Base-by-base conservation (phyloP, 139 green algal genomes). In the Chlorella sp. region DNA sequence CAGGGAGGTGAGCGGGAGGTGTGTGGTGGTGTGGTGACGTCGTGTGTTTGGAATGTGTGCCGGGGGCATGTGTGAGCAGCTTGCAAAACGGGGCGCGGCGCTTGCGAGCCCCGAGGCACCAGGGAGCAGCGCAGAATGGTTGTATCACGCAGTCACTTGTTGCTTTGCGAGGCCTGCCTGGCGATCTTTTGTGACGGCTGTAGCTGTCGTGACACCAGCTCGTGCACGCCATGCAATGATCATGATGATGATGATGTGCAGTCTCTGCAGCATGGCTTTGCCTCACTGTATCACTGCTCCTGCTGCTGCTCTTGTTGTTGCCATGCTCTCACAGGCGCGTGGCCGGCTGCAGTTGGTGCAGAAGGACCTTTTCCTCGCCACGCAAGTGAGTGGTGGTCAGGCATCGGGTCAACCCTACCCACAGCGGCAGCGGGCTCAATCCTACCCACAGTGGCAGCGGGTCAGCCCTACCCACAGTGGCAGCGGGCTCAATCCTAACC, bases 1-100 rank as follows among this genome's bases (percentile, higher is more conserved):
- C 1, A 66, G 74, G 3, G 75, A 85, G 72, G 80, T 85, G 64
- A 0, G 79, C n/a, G 17, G 72, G 27, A 14, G 29, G 59, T 61
- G 34, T n/a, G 42, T 3, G 42, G 42, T 10, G 42, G 17, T 55
- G 42, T 55, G 42, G 10, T 10, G 42, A 55, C 10, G 10, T 55
- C 10, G 42, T 24, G 10, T 10, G 42, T 24, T 55, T 10, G 42
- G 42, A 17, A 17, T 55, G 42, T 55, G 42, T 10, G 17, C 10
- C 10, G 10, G 42, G 42, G 17, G 42, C 10, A 17, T 10, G 10
- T 55, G 10, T 55, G 42, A 17, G 17, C 42, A 55, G 42, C 10
- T 55, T 10, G 42, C 10, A 55, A 55, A 24, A 24, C 10, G 42
- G 42, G 17, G 10, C 17, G 42, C 42, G n/a, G n/a, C n/a, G n/a